Conservation (phyloP, 75 land plant species). For the Gnetum montanum region DNA sequence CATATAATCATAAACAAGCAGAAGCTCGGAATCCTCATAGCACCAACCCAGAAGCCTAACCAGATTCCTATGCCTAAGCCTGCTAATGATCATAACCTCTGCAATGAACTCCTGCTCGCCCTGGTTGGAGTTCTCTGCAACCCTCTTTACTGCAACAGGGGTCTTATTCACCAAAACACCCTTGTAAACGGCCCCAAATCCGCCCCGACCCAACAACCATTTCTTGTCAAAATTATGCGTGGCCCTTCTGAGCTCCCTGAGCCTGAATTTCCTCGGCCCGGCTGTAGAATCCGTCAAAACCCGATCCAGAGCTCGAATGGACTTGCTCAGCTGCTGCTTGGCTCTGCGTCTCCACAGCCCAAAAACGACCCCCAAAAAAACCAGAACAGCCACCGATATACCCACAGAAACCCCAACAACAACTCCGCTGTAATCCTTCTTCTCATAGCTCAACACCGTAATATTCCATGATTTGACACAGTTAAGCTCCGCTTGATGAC, state of each 20-base stretch:
- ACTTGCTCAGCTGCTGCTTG: not conserved
- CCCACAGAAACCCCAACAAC: constrained; percentile 7
- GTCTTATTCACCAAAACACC: constrained; percentile 12
- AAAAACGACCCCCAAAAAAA: not conserved
- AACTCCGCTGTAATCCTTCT: not conserved
- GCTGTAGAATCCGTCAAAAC: constrained; percentile 6
- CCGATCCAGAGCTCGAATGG: not conserved
- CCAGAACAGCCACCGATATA: not conserved
- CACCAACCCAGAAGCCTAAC: constrained; percentile 23
- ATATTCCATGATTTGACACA: constrained; percentile 33
- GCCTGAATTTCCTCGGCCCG: constrained; percentile 17
- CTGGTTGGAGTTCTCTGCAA: constrained; percentile 12
- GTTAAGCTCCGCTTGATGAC: constrained; percentile 23
- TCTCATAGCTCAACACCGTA: constrained; percentile 1
- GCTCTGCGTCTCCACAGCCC: not conserved
- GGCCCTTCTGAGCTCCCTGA: constrained; percentile 12
- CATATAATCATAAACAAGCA: constrained; percentile 18
- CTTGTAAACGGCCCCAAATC: constrained; percentile 22
- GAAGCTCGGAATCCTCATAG: constrained; percentile 10
- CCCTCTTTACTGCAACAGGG: constrained; percentile 14
- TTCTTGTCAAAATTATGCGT: constrained; percentile 8
- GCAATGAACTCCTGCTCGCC: constrained; percentile 16
- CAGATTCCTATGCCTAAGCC: constrained; percentile 15
- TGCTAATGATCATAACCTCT: constrained; percentile 16
- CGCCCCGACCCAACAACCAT: constrained; percentile 11